phyloP scores from a whole-genome alignment of 2,329 filamentous ascomycete species.

The Colletotrichum sp. region DNA sequence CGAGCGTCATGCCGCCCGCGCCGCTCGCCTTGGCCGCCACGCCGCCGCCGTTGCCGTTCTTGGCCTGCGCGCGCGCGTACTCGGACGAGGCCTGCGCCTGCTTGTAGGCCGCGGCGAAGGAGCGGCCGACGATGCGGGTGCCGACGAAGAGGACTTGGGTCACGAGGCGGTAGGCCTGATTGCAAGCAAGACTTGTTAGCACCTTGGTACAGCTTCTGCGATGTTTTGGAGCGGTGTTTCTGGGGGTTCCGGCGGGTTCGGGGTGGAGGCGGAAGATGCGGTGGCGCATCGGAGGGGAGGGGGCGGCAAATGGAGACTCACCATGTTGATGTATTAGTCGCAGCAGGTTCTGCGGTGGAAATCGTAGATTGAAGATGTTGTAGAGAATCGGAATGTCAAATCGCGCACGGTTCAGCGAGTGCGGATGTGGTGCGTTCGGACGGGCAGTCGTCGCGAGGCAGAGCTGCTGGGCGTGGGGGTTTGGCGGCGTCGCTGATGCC shows the following conservation, averaged over 20 bases:
- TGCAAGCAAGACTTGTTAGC: background rate
- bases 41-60: conserved; percentile 57
- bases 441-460: background rate
- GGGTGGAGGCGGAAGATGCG: background rate
- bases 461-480: background rate
- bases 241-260: background rate
- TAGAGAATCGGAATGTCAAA: background rate
- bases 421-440: background rate
- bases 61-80: conserved; percentile 77
- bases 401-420: background rate
- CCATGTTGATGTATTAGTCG: conserved; percentile 15
- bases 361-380: background rate
- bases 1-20: conserved; percentile 82
- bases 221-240: background rate
- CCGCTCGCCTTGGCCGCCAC: conserved; percentile 49
- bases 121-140: conserved; percentile 88
- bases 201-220: background rate
- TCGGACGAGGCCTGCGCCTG: conserved; percentile 88
- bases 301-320: background rate
- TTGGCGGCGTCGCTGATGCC: background rate
- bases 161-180: conserved; percentile 58
- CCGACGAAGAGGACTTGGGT: conserved; percentile 92
- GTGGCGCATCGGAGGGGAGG: background rate
- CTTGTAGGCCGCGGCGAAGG: conserved; percentile 92
- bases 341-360: background rate